Conservation (phyloP, 148 eudicot species). For the Nepenthes gracilis region DNA sequence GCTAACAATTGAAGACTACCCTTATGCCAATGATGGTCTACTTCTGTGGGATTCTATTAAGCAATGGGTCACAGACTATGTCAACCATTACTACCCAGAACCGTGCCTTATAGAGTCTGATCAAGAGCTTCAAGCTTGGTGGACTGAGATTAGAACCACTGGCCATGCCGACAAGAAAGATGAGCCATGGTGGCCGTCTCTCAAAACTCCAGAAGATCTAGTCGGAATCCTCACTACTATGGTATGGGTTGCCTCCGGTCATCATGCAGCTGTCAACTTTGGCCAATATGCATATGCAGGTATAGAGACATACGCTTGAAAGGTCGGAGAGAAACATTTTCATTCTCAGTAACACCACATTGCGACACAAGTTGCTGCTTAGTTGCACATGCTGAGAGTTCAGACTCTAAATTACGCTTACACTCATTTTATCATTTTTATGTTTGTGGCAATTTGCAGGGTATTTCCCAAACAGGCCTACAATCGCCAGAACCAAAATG, state of each 20-base stretch:
- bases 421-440: background rate
- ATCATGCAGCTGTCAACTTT: constrained; percentile 75
- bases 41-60: constrained; percentile 53
- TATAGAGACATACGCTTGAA: background rate
- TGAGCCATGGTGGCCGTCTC: constrained; percentile 70
- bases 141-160: constrained; percentile 42
- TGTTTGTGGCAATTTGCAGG: constrained; percentile 11
- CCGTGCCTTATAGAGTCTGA: constrained; percentile 25
- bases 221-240: constrained; percentile 47
- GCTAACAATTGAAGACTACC: constrained; percentile 60
- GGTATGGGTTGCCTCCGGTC: constrained; percentile 72
- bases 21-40: constrained; percentile 69
- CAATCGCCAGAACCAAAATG: constrained; percentile 45
- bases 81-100: constrained; percentile 42
- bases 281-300: constrained; percentile 52
- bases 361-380: too few relatives aligned
- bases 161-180: constrained; percentile 68
- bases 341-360: too few relatives aligned
- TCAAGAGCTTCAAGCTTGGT: constrained; percentile 67
- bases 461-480: constrained; percentile 62
- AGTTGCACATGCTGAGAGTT: too few relatives aligned
- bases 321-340: too few relatives aligned
- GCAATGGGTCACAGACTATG: constrained; percentile 64
- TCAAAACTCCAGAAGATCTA: constrained; percentile 39
- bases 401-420: too few relatives aligned